Evolutionary conservation across 2,329 filamentous ascomycete genomes (phyloP).

Genomic region (Volutella citrinella): DNA sequence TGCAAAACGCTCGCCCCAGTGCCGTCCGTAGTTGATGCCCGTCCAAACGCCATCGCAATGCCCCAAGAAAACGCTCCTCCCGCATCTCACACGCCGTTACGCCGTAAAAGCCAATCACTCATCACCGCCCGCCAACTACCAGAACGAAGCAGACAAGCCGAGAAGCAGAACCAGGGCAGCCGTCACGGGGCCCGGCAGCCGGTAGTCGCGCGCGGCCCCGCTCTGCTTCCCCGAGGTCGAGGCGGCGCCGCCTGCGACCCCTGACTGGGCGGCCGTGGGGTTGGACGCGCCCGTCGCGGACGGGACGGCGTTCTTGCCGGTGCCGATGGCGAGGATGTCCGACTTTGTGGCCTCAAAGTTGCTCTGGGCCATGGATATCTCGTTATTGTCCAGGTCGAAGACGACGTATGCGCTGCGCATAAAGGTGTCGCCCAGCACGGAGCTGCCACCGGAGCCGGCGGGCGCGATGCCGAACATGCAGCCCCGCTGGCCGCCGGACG

Average conservation of each 20-base stretch:
- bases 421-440: conserved; percentile 74
- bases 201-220: too few relatives aligned
- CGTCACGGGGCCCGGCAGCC: too few relatives aligned
- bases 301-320: conserved; percentile 48
- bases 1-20: too few relatives aligned
- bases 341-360: conserved; percentile 51
- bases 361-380: conserved; percentile 68
- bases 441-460: conserved; percentile 49
- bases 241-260: conserved; percentile 25
- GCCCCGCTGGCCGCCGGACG: conserved; percentile 50
- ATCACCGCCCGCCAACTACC: too few relatives aligned
- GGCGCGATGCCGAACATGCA: conserved; percentile 69
- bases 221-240: too few relatives aligned
- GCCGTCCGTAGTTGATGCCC: too few relatives aligned
- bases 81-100: too few relatives aligned
- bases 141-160: not conserved
- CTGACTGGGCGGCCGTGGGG: conserved; percentile 48
- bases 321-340: conserved; percentile 54
- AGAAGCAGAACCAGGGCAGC: conserved; percentile 1
- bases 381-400: conserved; percentile 69
- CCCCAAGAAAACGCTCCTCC: too few relatives aligned
- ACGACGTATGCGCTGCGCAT: conserved; percentile 73
- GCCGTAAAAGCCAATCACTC: too few relatives aligned
- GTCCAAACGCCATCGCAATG: too few relatives aligned
- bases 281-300: conserved; percentile 49